These are phyloP conservation scores for Iris macrosiphon DNA, from an alignment of 106 monocot species.

Conservation along the genomic window DNA sequence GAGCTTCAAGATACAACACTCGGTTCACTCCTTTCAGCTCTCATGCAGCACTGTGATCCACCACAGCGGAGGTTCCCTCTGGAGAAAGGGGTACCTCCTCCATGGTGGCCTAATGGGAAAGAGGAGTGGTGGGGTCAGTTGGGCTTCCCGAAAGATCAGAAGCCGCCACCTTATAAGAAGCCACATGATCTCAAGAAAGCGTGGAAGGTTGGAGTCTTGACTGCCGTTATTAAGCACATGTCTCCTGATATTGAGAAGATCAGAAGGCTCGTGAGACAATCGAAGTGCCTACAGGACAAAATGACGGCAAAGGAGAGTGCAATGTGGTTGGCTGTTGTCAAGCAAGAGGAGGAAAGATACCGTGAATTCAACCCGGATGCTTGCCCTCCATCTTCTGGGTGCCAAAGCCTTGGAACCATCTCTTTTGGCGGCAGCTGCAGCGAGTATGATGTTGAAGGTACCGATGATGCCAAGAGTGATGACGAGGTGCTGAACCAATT, in stretches of 20 bases:
- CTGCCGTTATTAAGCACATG: slow-evolving; percentile 79
- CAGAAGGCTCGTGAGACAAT: slow-evolving; percentile 57
- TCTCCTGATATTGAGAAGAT: slow-evolving; percentile 77
- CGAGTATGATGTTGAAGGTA: slow-evolving; percentile 58
- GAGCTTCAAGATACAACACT: slow-evolving; percentile 79
- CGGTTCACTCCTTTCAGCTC: slow-evolving; percentile 64
- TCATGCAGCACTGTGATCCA: slow-evolving; percentile 86
- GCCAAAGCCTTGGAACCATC: slow-evolving; percentile 17
- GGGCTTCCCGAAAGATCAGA: slow-evolving; percentile 43
- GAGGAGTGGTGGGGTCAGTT: slow-evolving; percentile 69
- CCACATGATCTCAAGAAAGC: slow-evolving; percentile 84
- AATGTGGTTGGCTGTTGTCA: slow-evolving; percentile 66
- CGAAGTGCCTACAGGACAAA: slow-evolving; percentile 87
- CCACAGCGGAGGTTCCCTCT: slow-evolving; percentile 70
- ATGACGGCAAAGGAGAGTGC: slow-evolving; percentile 84
- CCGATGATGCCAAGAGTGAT: slow-evolving; percentile 32
- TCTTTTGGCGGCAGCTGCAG: slow-evolving; percentile 42
- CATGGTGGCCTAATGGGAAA: slow-evolving; percentile 70
- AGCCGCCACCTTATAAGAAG: slow-evolving; percentile 69
- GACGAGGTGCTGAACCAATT: slow-evolving; percentile 17
- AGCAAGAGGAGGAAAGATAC: slow-evolving; percentile 61
- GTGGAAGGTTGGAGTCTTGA: slow-evolving; percentile 73
- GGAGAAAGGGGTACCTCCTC: slow-evolving; percentile 70
- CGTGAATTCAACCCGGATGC: slow-evolving; percentile 40
- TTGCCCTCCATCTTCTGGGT: slow-evolving; percentile 19